These are phyloP conservation scores for Gastrodia elata DNA, from an alignment of 106 monocot species.

Conservation along the genomic window DNA sequence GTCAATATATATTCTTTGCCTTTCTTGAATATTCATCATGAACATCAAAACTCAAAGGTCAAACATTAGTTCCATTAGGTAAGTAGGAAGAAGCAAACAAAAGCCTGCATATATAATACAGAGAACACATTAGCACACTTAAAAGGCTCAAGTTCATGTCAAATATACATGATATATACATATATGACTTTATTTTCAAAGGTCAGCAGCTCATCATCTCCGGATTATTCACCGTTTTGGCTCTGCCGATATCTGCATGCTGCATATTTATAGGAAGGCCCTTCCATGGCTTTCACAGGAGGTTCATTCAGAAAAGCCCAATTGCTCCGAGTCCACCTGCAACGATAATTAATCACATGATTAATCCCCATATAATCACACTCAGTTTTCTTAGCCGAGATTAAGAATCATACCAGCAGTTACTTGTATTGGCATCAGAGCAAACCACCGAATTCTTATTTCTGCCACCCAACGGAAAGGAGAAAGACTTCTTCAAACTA, in stretches of 20 bases:
- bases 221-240: neutral
- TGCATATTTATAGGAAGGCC: slow-evolving; percentile 31
- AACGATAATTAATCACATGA: neutral
- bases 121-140: neutral
- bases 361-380: neutral
- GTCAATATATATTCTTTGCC: too few species aligned
- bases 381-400: neutral
- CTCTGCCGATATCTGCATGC: slow-evolving; percentile 11
- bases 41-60: too few species aligned
- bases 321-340: slow-evolving; percentile 33
- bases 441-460: neutral
- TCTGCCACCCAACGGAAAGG: slow-evolving; percentile 25
- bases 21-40: too few species aligned
- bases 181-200: neutral
- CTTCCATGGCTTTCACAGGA: slow-evolving; percentile 29
- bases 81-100: too few species aligned
- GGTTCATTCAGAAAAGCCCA: slow-evolving; percentile 45
- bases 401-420: slow-evolving; percentile 2
- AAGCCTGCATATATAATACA: neutral
- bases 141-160: neutral
- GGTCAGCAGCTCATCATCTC: neutral
- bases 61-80: too few species aligned
- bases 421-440: neutral
- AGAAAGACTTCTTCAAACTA: slow-evolving; percentile 20
- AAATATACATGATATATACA: neutral